phyloP scores from a whole-genome alignment of 371 early-diverging fungal genomes.

The Actinomortierella wolfii region DNA sequence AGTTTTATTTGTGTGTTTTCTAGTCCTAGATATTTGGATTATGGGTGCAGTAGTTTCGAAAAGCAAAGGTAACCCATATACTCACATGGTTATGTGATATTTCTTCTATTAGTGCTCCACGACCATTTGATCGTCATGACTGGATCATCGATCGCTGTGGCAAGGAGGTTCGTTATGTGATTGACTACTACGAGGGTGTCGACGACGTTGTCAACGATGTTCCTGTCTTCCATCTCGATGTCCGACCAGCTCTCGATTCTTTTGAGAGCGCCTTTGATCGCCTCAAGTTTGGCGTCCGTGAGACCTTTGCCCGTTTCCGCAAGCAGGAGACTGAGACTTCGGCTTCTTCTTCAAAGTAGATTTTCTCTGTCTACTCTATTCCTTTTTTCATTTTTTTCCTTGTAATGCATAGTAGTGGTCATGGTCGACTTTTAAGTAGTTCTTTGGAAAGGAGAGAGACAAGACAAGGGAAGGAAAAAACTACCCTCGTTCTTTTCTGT shows the following conservation, averaged over 20 bases:
- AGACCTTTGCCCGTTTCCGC: constrained; percentile 35
- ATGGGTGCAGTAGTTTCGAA: constrained; percentile 4
- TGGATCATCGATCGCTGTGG: constrained; percentile 81
- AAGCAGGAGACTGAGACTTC: constrained; percentile 6
- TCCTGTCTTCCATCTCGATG: constrained; percentile 81
- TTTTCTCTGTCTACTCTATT: too few relatives aligned
- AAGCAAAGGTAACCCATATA: neutral
- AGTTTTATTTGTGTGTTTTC: constrained; percentile 11
- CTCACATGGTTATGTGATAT: too few relatives aligned
- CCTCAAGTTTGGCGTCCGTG: constrained; percentile 54
- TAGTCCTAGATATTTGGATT: too few relatives aligned
- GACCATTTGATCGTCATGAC: constrained; percentile 84
- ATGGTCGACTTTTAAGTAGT: too few relatives aligned
- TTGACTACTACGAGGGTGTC: constrained; percentile 77
- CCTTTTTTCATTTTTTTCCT: too few relatives aligned
- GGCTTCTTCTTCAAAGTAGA: constrained; percentile 15
- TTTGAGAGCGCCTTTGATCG: constrained; percentile 63
- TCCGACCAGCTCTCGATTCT: constrained; percentile 82
- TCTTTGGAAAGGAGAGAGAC: too few relatives aligned
- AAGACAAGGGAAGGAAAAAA: too few relatives aligned
- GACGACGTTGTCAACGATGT: constrained; percentile 64
- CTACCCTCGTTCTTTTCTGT: too few relatives aligned
- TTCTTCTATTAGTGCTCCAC: constrained; percentile 52
- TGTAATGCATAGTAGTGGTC: too few relatives aligned
- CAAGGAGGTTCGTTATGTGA: constrained; percentile 72